Evolutionary conservation across 495 filamentous ascomycete species (phyloP).

Genomic region (Ascodesmis nigricans): DNA sequence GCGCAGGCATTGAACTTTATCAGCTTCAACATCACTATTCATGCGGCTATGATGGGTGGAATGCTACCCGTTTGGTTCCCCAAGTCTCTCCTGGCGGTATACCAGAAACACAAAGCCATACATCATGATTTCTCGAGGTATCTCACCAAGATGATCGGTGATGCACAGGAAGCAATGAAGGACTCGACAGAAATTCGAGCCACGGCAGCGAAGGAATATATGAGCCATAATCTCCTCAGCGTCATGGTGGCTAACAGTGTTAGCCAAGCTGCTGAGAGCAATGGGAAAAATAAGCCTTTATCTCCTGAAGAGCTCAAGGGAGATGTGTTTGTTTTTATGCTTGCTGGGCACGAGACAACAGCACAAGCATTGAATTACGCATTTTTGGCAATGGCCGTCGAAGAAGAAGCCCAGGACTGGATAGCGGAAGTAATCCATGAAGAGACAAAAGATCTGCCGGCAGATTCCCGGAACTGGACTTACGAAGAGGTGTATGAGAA

Average conservation of each 20-base stretch:
- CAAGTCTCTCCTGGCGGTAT: too few species aligned
- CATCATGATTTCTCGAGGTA: too few species aligned
- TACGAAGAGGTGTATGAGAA: slow-evolving; percentile 13
- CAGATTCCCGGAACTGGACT: slow-evolving; percentile 23
- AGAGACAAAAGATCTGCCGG: slow-evolving; percentile 16
- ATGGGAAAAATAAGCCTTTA: slow-evolving; percentile 7
- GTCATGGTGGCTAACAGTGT: slow-evolving; percentile 3
- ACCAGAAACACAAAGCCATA: too few species aligned
- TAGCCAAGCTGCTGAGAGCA: neutral
- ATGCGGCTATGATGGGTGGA: too few species aligned
- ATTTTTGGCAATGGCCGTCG: slow-evolving; percentile 24
- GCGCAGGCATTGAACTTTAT: too few species aligned
- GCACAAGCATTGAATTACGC: slow-evolving; percentile 25
- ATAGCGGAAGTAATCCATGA: slow-evolving; percentile 28
- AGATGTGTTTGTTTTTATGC: slow-evolving; percentile 28
- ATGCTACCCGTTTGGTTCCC: too few species aligned
- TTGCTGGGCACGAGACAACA: slow-evolving; percentile 33
- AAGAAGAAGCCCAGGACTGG: slow-evolving; percentile 25
- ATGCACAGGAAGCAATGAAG: too few species aligned
- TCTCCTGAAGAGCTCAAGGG: slow-evolving; percentile 26
- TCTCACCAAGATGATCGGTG: too few species aligned
- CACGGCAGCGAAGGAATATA: neutral
- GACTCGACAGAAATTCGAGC: too few species aligned
- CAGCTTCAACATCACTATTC: too few species aligned
- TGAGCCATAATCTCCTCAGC: slow-evolving; percentile 5